Evolutionary conservation across 176 grass and related monocot species (phyloP).

Genomic region (Cocos nucifera): DNA sequence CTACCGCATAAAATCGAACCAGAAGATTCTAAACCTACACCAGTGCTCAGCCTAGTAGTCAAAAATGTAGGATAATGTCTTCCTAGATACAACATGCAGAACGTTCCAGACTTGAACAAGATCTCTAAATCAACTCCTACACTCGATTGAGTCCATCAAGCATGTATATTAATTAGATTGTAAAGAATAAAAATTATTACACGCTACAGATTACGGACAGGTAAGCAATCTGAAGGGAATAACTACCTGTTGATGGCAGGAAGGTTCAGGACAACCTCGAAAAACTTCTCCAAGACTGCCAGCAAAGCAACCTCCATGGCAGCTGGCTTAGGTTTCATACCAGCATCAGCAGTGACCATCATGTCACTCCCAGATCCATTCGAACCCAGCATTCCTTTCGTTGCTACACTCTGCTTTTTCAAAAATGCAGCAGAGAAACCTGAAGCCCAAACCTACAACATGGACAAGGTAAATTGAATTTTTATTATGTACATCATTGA

Average conservation of each 20-base stretch:
- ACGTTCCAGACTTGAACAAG: no score
- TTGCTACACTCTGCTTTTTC: conserved; percentile 67
- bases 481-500: no score
- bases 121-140: no score
- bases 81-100: no score
- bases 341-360: conserved; percentile 31
- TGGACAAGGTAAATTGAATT: neutral
- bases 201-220: no score
- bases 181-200: no score
- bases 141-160: no score
- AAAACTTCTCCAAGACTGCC: conserved; percentile 62
- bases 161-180: no score
- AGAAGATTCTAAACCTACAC: no score
- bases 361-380: conserved; percentile 25
- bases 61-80: no score
- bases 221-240: neutral
- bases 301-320: conserved; percentile 49
- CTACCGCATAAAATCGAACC: no score
- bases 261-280: conserved; percentile 57
- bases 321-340: conserved; percentile 35
- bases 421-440: conserved; percentile 92
- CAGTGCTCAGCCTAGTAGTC: no score
- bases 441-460: conserved; percentile 69
- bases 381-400: conserved; percentile 35
- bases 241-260: conserved; percentile 69